Evolutionary conservation across 2,329 filamentous ascomycete species (phyloP).

Genomic region (Fusarium praegraminearum): DNA sequence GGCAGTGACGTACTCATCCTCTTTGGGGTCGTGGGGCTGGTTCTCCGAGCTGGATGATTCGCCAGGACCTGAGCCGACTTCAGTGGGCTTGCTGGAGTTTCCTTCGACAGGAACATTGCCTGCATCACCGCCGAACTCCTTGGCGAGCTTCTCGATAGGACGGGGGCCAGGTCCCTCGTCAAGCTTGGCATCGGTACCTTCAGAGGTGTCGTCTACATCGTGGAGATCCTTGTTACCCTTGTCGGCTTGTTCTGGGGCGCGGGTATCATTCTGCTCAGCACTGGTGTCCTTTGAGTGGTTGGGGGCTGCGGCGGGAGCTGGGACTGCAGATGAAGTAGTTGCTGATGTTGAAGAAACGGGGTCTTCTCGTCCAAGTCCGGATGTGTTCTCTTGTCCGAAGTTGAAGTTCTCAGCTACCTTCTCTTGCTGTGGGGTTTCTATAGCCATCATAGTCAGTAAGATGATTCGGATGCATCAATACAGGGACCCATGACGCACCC

Average conservation of each 20-base stretch:
- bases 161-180: slow-evolving; percentile 47
- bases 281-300: slow-evolving; percentile 38
- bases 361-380: slow-evolving; percentile 17
- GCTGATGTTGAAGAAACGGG: slow-evolving; percentile 7
- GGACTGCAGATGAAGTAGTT: slow-evolving; percentile 2
- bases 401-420: slow-evolving; percentile 32
- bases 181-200: slow-evolving; percentile 50
- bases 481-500: slow-evolving; percentile 54
- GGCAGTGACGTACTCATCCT: slow-evolving; percentile 68
- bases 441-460: background rate
- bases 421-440: slow-evolving; percentile 39
- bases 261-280: slow-evolving; percentile 55
- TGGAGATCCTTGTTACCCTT: slow-evolving; percentile 50
- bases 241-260: slow-evolving; percentile 52
- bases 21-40: slow-evolving; percentile 61
- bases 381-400: slow-evolving; percentile 19
- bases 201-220: slow-evolving; percentile 44
- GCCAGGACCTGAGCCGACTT: slow-evolving; percentile 26
- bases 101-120: slow-evolving; percentile 35
- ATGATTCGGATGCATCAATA: background rate
- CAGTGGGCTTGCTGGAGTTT: slow-evolving; percentile 7
- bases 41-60: slow-evolving; percentile 23
- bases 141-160: slow-evolving; percentile 54
- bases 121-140: slow-evolving; percentile 51
- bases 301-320: slow-evolving; percentile 5